Evolutionary conservation across 495 filamentous ascomycete genomes (phyloP).

Genomic region (Lindgomyces ingoldianus): DNA sequence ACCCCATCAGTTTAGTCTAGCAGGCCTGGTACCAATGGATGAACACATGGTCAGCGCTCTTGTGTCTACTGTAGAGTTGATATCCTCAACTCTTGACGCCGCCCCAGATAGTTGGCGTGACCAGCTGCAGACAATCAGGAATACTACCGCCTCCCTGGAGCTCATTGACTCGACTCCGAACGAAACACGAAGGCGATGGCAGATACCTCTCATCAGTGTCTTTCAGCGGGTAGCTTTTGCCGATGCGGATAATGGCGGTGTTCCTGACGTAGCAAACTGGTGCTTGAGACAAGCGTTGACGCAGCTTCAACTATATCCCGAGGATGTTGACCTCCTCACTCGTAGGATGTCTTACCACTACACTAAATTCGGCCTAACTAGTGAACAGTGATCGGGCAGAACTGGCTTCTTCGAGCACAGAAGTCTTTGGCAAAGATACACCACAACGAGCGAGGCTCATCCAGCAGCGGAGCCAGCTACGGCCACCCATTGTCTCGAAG

Average conservation of each 20-base stretch:
- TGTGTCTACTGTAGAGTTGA: constrained; percentile 19
- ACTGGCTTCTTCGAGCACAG: constrained; percentile 55
- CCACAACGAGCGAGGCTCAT: constrained; percentile 47
- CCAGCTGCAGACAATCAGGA: constrained; percentile 33
- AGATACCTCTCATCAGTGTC: constrained; percentile 44
- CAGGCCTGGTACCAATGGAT: constrained; percentile 5
- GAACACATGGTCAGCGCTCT: constrained; percentile 12
- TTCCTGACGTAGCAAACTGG: constrained; percentile 52
- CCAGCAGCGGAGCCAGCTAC: constrained; percentile 40
- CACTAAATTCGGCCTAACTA: background rate
- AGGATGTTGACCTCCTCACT: constrained; percentile 48
- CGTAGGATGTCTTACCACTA: constrained; percentile 39
- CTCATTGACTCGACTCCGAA: constrained; percentile 44
- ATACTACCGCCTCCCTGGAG: constrained; percentile 43
- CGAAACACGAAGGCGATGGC: constrained; percentile 44
- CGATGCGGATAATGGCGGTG: constrained; percentile 50
- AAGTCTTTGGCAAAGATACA: constrained; percentile 52
- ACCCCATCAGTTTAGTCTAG: background rate
- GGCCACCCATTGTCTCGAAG: constrained; percentile 14
- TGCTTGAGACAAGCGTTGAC: constrained; percentile 51
- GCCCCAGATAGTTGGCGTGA: constrained; percentile 27
- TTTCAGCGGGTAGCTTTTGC: constrained; percentile 53
- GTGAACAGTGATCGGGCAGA: constrained; percentile 49
- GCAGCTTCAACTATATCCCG: constrained; percentile 47
- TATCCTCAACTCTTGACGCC: constrained; percentile 20